These are phyloP conservation scores for Candida sanyiensis DNA, from an alignment of 805 yeast genomes.

Conservation along the genomic window DNA sequence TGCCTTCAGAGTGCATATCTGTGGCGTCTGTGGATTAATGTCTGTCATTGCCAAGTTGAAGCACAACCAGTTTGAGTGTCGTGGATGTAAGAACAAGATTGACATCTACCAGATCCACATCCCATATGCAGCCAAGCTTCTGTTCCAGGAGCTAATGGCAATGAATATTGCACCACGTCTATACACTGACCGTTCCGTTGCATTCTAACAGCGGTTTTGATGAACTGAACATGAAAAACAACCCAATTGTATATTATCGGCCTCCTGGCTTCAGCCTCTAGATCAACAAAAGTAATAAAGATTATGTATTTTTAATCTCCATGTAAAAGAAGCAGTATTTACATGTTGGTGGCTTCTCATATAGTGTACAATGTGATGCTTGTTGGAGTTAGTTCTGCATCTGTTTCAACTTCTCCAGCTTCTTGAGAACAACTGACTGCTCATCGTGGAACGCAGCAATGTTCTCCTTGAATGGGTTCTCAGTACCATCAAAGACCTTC, in stretches of 20 bases:
- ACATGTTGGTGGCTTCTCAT: neutral
- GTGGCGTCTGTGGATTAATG: constrained; percentile 99
- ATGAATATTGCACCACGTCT: constrained; percentile 97
- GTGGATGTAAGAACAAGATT: constrained; percentile 97
- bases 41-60: constrained; percentile 94
- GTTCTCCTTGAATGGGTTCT: constrained; percentile 81
- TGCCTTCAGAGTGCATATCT: constrained; percentile 95
- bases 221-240: neutral
- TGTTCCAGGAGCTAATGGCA: constrained; percentile 99
- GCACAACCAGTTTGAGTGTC: constrained; percentile 97
- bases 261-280: constrained; percentile 2
- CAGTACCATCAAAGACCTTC: constrained; percentile 81
- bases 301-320: constrained; percentile 2
- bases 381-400: neutral
- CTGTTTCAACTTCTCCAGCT: constrained; percentile 19
- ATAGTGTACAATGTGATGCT: neutral
- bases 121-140: constrained; percentile 96
- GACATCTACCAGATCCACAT: constrained; percentile 96
- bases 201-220: constrained; percentile 24
- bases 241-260: constrained; percentile 1
- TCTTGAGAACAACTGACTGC: constrained; percentile 43
- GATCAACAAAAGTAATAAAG: neutral
- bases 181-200: constrained; percentile 85
- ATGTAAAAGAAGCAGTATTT: constrained; percentile 1
- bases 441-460: constrained; percentile 83